phyloP scores from a whole-genome alignment of 75 land plant genomes.

The Pseudotsuga menziesii region DNA sequence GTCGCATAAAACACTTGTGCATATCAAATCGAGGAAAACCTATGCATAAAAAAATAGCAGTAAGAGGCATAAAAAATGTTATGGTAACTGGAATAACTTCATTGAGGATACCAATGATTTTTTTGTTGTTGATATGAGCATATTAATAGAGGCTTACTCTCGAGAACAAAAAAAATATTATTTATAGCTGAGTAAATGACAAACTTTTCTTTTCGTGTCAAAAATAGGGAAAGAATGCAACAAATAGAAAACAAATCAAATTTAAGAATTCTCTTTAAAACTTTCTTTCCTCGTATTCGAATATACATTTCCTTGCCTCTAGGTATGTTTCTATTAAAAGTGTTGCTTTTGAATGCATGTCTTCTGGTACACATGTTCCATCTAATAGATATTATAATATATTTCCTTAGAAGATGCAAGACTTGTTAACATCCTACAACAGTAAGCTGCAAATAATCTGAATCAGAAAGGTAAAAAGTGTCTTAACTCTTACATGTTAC shows the following conservation, averaged over 20 bases:
- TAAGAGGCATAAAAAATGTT: too few relatives aligned
- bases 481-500: not conserved
- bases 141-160: conserved; percentile 56
- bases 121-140: conserved; percentile 92
- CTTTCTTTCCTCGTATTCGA: not conserved
- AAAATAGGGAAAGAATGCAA: not conserved
- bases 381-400: not conserved
- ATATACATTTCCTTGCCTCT: not conserved
- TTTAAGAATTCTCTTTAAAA: not conserved
- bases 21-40: too few relatives aligned
- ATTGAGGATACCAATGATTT: conserved; percentile 46
- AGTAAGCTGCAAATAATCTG: not conserved
- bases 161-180: conserved; percentile 95
- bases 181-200: conserved; percentile 52
- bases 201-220: not conserved
- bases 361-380: not conserved
- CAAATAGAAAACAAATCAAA: not conserved
- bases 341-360: not conserved
- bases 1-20: too few relatives aligned
- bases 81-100: conserved; percentile 83
- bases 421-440: too few relatives aligned
- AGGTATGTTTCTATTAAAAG: not conserved
- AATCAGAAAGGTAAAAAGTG: not conserved
- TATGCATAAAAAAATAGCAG: too few relatives aligned
- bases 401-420: too few relatives aligned